Evolutionary conservation across 306 rosid genomes (phyloP).

Genomic region (Acmispon strigosus): DNA sequence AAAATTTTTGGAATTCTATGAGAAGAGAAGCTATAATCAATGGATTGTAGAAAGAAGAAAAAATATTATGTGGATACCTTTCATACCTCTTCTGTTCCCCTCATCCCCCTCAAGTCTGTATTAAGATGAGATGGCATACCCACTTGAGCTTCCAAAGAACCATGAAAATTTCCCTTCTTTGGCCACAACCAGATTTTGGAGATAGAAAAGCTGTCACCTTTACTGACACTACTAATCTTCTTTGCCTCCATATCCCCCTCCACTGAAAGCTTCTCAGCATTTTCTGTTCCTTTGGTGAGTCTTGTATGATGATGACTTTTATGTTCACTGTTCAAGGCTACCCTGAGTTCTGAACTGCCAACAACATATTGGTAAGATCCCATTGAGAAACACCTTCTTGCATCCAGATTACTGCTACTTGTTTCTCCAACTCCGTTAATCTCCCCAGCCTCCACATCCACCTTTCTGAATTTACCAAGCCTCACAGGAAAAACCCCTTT

Average conservation of each 20-base stretch:
- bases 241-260: slow-evolving; percentile 70
- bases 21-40: slow-evolving; percentile 29
- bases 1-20: slow-evolving; percentile 19
- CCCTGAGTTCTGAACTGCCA: slow-evolving; percentile 59
- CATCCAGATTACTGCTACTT: slow-evolving; percentile 91
- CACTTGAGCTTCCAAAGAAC: slow-evolving; percentile 48
- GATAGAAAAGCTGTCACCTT: slow-evolving; percentile 92
- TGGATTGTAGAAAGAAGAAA: slow-evolving; percentile 19
- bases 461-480: slow-evolving; percentile 76
- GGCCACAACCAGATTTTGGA: slow-evolving; percentile 98
- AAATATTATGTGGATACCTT: slow-evolving; percentile 33
- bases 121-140: slow-evolving; percentile 67
- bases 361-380: slow-evolving; percentile 93
- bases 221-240: slow-evolving; percentile 69
- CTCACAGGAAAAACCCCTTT: slow-evolving; percentile 80
- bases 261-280: slow-evolving; percentile 29
- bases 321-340: slow-evolving; percentile 47
- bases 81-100: slow-evolving; percentile 45
- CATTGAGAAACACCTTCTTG: slow-evolving; percentile 94
- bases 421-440: slow-evolving; percentile 59
- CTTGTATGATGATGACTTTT: slow-evolving; percentile 18
- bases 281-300: slow-evolving; percentile 35
- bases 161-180: slow-evolving; percentile 62
- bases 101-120: slow-evolving; percentile 64
- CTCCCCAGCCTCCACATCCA: slow-evolving; percentile 44